Evolutionary conservation across 768 basidiomycete species (phyloP), one percentile per base, ranked within the genome.

Genomic region (Phaeotremella fagi): DNA sequence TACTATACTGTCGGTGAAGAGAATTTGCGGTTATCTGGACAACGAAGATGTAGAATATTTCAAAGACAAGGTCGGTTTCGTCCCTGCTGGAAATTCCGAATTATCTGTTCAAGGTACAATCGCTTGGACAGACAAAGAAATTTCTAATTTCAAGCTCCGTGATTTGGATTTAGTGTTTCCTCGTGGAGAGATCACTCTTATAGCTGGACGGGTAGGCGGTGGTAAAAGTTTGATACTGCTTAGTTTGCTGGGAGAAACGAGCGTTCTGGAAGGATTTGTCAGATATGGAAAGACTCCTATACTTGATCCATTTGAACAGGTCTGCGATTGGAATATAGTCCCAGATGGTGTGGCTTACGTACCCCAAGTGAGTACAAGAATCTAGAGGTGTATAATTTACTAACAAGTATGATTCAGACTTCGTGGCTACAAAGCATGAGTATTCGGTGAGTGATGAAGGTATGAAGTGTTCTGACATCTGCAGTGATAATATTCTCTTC

Each of bases 401-500:
- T n/a, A 4, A 22, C n/a, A 9, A 18, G 20, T 25, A 20, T 20
- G 18, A 31, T 15, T 11, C 48, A 69, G 67, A 61, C 57, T 3
- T 35, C 67, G 27, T 69, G 67, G 67, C 51, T 69, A 3, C 53
- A 63, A 43, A 66, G 64, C 50, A 44, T 45, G 23, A 62, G 57
- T 38, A 68, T 68, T 22, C 50, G 65, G 62, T 63, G 41, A 44
- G 55, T 48, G 2, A 9, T n/a, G 23, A 9, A 12, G 41, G 41
- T 18, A 43, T 18, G 33, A 35, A 24, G 20, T 18, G 16, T n/a
- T 20, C 36, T 50, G 5, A 50, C 15, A 27, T 20, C 3, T 29
- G 20, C 45, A 67, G 84, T 69, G 75, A 78, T 25, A 82, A 82
- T 52, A 81, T 82, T 37, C 52, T 81, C 6, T 82, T 82, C 59